phyloP scores from a whole-genome alignment of 2,329 filamentous ascomycete species.

The Endoconidiophora polonica region DNA sequence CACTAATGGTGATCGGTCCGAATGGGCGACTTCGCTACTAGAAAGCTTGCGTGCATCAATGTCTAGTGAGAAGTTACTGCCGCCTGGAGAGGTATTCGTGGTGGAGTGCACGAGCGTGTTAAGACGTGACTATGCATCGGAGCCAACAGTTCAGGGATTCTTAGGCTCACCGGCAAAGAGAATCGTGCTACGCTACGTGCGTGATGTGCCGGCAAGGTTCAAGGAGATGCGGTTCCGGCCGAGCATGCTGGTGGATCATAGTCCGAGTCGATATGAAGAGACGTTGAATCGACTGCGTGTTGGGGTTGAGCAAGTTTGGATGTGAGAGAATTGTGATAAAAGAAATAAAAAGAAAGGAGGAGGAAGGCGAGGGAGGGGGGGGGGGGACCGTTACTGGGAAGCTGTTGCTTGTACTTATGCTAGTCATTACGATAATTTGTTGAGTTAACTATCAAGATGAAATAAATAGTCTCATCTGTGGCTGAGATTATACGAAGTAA shows the following conservation, averaged over 20 bases:
- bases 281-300: slow-evolving; percentile 43
- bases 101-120: slow-evolving; percentile 53
- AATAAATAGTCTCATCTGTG: neutral
- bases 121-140: slow-evolving; percentile 33
- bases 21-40: slow-evolving; percentile 53
- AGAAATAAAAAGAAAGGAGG: neutral
- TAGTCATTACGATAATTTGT: neutral
- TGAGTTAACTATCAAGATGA: neutral
- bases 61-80: slow-evolving; percentile 52
- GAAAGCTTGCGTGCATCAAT: slow-evolving; percentile 50
- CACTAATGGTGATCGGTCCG: slow-evolving; percentile 32
- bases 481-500: neutral
- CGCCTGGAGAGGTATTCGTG: slow-evolving; percentile 60
- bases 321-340: neutral
- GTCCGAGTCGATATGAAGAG: slow-evolving; percentile 56
- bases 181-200: slow-evolving; percentile 52
- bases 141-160: slow-evolving; percentile 28
- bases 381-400: neutral
- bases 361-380: neutral
- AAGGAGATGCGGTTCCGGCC: slow-evolving; percentile 54
- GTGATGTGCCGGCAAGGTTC: slow-evolving; percentile 54
- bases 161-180: slow-evolving; percentile 48
- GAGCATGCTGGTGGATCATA: slow-evolving; percentile 62
- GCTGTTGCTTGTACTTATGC: neutral
- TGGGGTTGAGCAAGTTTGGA: slow-evolving; percentile 25